Percentiles rank a stretch among this genome's conserved stretches.
phyloP scores from a whole-genome alignment of 345 rosid genomes.

The Acer saccharum region DNA sequence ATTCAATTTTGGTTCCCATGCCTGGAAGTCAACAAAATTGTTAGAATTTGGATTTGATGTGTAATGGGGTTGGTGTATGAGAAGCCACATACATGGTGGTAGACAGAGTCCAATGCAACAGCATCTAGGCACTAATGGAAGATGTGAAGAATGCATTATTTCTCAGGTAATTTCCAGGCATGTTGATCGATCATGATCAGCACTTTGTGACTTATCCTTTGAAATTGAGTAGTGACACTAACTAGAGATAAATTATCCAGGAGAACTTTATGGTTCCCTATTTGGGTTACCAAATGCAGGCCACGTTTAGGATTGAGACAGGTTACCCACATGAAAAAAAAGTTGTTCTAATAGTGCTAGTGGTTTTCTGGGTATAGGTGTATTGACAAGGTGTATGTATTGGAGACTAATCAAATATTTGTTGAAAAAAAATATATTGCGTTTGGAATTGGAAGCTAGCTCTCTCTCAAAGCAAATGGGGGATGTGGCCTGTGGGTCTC shows the following conservation, averaged over 20 bases:
- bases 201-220: not conserved
- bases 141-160: too few relatives aligned
- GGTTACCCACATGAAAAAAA: conserved; percentile 21
- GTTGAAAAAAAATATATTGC: conserved; percentile 10
- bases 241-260: not conserved
- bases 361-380: not conserved
- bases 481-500: too few relatives aligned
- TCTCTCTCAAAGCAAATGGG: conserved; percentile 25
- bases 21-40: conserved; percentile 34
- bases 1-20: conserved; percentile 74
- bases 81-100: conserved; percentile 27
- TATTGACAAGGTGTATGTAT: not conserved
- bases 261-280: conserved; percentile 25
- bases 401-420: conserved; percentile 9
- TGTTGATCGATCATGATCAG: too few relatives aligned
- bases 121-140: conserved; percentile 13
- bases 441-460: conserved; percentile 24
- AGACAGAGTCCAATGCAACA: conserved; percentile 24
- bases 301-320: conserved; percentile 14
- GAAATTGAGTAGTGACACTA: not conserved
- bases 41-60: not conserved
- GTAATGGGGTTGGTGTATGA: conserved; percentile 30
- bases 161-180: too few relatives aligned
- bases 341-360: not conserved
- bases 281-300: conserved; percentile 31